Percentiles rank a stretch among this genome's conserved stretches.
These are phyloP conservation scores for Fusarium sterilihyphosum DNA, from an alignment of 2,329 filamentous ascomycete genomes.

Conservation along the genomic window DNA sequence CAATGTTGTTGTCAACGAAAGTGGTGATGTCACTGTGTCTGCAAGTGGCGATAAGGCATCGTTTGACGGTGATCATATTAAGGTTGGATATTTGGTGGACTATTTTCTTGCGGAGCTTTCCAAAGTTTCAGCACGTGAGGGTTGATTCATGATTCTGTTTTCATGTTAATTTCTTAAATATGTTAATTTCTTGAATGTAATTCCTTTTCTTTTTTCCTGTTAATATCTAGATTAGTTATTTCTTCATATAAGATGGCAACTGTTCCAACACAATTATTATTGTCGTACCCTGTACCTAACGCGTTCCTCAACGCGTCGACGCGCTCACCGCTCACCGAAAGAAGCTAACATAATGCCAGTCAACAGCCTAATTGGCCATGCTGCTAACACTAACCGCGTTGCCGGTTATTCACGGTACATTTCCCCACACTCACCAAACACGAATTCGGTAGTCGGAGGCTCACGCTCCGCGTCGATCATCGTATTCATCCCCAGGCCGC, in stretches of 20 bases:
- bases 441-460: neutral
- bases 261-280: neutral
- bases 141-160: neutral
- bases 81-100: accelerated
- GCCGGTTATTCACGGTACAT: neutral
- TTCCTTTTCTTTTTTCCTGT: no score
- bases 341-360: neutral
- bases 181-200: accelerated
- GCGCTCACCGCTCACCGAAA: neutral
- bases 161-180: neutral
- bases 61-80: accelerated
- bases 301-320: neutral
- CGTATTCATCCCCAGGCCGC: neutral
- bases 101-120: neutral
- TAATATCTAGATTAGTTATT: neutral
- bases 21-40: neutral
- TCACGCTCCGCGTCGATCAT: neutral
- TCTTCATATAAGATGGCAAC: accelerated
- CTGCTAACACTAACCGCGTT: neutral
- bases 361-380: neutral
- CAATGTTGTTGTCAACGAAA: neutral
- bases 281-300: neutral
- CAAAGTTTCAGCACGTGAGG: neutral
- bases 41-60: neutral
- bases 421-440: neutral